Evolutionary conservation across 371 early-diverging fungal species (phyloP), one percentile per base, ranked within the genome.

Genomic region (Mortierella sp.): DNA sequence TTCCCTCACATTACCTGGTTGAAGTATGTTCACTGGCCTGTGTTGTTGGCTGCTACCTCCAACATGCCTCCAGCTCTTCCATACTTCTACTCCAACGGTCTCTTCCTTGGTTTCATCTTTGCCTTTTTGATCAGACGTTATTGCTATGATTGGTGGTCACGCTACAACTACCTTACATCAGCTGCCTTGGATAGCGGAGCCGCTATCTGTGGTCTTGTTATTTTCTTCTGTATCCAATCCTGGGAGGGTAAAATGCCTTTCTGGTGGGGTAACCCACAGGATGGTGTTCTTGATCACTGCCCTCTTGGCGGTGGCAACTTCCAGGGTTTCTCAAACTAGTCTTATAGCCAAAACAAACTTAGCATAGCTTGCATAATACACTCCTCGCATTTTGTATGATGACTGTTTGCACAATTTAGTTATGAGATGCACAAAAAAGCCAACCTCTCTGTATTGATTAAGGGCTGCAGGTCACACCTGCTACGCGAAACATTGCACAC

Each of bases 131-230:
- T 93, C 24, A 89, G 90, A 78, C 85, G 85, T 62, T 89, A 91
- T 72, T 84, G 83, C 14, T 83, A 87, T 59, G 84, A 87, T 3
- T 94, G 93, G 93, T 95, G 93, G 93, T 67, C 84, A 64, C 86
- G 90, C 57, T 93, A 93, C 80, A 92, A 89, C 79, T 94, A 93
- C 72, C 84, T 93, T 12, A 87, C 93, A 18, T 93, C 94, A 8
- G 94, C 93, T 10, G 94, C 91, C 1, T 83, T 93, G 63, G 94
- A 94, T 72, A 89, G 90, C 22, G 95, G 93, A 54, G 83, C 86
- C 11, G 91, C 89, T 28, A 73, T 89, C 26, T 84, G 83, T 62
- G 86, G 78, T 49, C 62, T 92, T 6, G 40, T 90, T 35, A 89
- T 90, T 62, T 90, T 88, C 77, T 86, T 87, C 62, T 83, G 78